Percentiles rank a stretch among this genome's conserved stretches.
These are phyloP conservation scores for Pythium aphanidermatum DNA, from an alignment of 352 stramenopile species.

Conservation along the genomic window DNA sequence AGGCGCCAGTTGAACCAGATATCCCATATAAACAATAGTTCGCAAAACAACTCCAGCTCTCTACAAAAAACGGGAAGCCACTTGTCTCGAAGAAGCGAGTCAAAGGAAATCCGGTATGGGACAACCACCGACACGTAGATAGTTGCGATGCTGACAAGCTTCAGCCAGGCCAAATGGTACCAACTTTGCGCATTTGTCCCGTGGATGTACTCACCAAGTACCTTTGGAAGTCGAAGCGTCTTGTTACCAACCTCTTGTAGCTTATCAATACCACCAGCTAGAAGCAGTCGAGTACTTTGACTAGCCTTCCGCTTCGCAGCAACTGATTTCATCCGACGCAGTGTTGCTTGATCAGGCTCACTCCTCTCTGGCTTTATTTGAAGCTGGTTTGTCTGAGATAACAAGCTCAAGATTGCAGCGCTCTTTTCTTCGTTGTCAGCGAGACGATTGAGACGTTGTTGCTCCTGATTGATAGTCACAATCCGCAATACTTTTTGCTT, in stretches of 20 bases:
- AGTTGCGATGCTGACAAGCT: conserved; percentile 25
- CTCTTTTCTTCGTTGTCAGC: conserved; percentile 35
- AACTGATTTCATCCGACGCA: conserved; percentile 24
- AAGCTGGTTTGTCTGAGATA: conserved; percentile 27
- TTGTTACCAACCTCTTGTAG: background rate
- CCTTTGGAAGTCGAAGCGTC: background rate
- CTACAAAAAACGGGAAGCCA: conserved; percentile 21
- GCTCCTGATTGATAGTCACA: conserved; percentile 48
- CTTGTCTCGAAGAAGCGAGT: conserved; percentile 22
- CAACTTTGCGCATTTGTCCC: conserved; percentile 37
- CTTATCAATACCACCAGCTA: background rate
- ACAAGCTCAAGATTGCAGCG: conserved; percentile 20
- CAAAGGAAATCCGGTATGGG: conserved; percentile 50
- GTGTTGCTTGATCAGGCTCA: conserved; percentile 31
- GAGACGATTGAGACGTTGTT: conserved; percentile 39
- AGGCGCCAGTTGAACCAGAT: conserved; percentile 56
- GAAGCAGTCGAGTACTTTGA: conserved; percentile 1
- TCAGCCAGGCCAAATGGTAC: conserved; percentile 47
- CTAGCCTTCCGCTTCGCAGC: conserved; percentile 8
- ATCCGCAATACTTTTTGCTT: conserved; percentile 66
- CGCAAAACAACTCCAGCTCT: conserved; percentile 38
- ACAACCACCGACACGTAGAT: conserved; percentile 42
- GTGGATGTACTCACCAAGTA: conserved; percentile 13
- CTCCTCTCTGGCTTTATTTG: conserved; percentile 27
- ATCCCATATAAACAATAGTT: conserved; percentile 46